These are phyloP conservation scores for Colletotrichum gigasporum DNA, from an alignment of 2,329 filamentous ascomycete genomes.

Conservation along the genomic window DNA sequence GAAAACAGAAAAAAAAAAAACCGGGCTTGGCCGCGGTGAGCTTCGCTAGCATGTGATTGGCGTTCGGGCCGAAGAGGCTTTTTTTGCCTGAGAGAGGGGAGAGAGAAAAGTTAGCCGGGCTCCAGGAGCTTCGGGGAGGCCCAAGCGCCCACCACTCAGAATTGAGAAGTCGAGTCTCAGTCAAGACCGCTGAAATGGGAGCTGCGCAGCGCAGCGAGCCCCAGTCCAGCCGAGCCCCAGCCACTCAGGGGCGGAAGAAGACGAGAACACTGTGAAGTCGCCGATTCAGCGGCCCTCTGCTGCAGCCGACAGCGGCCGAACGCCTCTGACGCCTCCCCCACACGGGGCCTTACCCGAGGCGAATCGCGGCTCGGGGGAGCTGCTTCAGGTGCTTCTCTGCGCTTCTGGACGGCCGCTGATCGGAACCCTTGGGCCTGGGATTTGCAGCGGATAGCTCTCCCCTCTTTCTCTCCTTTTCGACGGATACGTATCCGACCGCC, in stretches of 20 bases:
- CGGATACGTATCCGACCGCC: too few species aligned
- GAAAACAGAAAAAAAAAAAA: constrained; percentile 17
- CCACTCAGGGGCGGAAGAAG: too few species aligned
- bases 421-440: neutral
- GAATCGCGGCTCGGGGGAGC: neutral
- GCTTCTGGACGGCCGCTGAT: neutral
- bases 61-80: constrained; percentile 1
- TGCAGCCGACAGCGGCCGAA: constrained; percentile 3
- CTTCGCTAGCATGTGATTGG: constrained; percentile 30
- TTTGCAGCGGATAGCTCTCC: neutral
- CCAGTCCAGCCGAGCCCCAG: too few species aligned
- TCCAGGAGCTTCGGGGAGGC: neutral
- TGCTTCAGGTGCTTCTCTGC: neutral
- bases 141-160: neutral
- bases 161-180: too few species aligned
- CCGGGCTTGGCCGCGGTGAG: neutral
- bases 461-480: constrained; percentile 4
- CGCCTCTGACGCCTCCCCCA: constrained; percentile 2
- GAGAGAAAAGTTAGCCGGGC: neutral
- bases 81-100: neutral
- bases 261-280: too few species aligned
- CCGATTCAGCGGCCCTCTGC: too few species aligned
- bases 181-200: too few species aligned
- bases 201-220: too few species aligned
- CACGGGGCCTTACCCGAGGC: neutral